Evolutionary conservation across 805 yeast genomes (phyloP).

Genomic region (Starmerella cellae): DNA sequence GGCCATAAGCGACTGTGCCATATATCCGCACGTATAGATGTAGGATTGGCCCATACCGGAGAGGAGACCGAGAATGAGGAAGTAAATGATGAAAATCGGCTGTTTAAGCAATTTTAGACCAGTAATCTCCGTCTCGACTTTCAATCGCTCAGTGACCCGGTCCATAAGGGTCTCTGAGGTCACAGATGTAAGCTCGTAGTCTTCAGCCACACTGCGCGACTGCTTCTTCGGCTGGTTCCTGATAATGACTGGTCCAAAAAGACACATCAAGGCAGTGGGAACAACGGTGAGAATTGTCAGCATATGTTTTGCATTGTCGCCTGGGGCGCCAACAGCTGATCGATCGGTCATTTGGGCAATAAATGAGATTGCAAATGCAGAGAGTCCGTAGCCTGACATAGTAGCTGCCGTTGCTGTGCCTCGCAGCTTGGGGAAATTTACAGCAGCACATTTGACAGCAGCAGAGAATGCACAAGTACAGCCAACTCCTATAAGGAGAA

Average conservation of each 20-base stretch:
- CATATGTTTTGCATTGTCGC: constrained; percentile 39
- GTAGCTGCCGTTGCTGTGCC: constrained; percentile 71
- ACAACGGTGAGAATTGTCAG: constrained; percentile 34
- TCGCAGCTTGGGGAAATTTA: constrained; percentile 49
- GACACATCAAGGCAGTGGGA: constrained; percentile 37
- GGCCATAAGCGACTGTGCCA: constrained; percentile 38
- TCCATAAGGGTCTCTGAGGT: constrained; percentile 12
- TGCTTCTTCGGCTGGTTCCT: constrained; percentile 10
- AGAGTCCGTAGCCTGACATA: constrained; percentile 58
- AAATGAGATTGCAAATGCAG: constrained; percentile 55
- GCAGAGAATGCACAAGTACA: constrained; percentile 53
- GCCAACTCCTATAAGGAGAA: constrained; percentile 52
- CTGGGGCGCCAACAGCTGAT: not conserved
- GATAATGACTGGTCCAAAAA: constrained; percentile 20
- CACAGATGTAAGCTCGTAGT: constrained; percentile 5
- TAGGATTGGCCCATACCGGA: constrained; percentile 65
- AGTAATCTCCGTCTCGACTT: constrained; percentile 6
- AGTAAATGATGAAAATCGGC: constrained; percentile 39
- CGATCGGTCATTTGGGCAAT: constrained; percentile 38
- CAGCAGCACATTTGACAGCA: constrained; percentile 59
- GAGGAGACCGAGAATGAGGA: constrained; percentile 38
- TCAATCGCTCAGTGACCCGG: constrained; percentile 12
- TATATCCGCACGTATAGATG: constrained; percentile 60
- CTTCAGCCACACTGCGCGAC: constrained; percentile 6
- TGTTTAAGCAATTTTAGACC: constrained; percentile 22